Evolutionary conservation across 2,329 filamentous ascomycete species (phyloP).

Genomic region (Ophiostoma fasciatum): DNA sequence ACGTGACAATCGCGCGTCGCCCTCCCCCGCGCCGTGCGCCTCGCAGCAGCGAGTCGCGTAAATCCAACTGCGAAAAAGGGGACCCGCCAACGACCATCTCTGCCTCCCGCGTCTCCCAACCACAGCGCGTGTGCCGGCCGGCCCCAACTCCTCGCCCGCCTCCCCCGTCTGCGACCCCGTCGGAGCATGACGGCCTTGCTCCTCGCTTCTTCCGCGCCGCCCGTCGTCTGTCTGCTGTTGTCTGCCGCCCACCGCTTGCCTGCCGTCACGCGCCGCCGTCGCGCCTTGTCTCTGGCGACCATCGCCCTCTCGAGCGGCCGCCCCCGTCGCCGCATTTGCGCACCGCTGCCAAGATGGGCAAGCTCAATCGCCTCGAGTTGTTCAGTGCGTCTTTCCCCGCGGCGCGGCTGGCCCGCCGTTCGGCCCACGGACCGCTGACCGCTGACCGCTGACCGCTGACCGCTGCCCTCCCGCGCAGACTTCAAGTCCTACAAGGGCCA

Average conservation of each 20-base stretch:
- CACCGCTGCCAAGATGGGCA: constrained; percentile 52
- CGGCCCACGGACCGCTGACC: too few species aligned
- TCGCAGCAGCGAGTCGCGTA: constrained; percentile 8
- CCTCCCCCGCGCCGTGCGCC: constrained; percentile 5
- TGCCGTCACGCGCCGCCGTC: constrained; percentile 1
- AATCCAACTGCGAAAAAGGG: constrained; percentile 5
- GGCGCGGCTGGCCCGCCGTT: neutral
- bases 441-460: too few species aligned
- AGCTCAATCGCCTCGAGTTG: constrained; percentile 86
- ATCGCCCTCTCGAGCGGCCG: constrained; percentile 1
- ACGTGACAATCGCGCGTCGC: constrained; percentile 7
- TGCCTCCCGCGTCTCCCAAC: neutral
- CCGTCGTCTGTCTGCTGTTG: neutral
- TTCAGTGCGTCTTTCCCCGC: constrained; percentile 57
- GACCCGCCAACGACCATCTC: neutral
- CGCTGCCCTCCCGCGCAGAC: constrained; percentile 36
- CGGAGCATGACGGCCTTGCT: too few species aligned
- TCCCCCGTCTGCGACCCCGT: too few species aligned
- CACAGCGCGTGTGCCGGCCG: too few species aligned
- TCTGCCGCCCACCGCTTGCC: neutral
- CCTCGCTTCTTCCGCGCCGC: too few species aligned
- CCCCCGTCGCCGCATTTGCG: constrained; percentile 5
- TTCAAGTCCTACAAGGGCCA: constrained; percentile 99
- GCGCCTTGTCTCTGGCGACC: neutral
- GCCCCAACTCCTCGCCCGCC: too few species aligned